phyloP scores from a whole-genome alignment of 2,329 filamentous ascomycete genomes.

The Cladosporium colombiae region DNA sequence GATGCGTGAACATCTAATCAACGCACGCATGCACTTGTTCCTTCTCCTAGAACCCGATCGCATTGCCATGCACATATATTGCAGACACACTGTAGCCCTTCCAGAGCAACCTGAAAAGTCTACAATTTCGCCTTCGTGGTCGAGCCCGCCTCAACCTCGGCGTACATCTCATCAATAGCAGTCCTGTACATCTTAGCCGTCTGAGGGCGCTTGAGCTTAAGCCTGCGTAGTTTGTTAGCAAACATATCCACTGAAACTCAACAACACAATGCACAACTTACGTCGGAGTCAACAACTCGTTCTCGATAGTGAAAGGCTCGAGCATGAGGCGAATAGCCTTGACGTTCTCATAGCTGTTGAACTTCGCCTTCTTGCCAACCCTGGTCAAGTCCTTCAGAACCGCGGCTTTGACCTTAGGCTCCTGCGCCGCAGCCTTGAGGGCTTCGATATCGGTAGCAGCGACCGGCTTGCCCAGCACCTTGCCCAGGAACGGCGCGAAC shows the following conservation, averaged over 20 bases:
- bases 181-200: slow-evolving; percentile 62
- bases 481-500: slow-evolving; percentile 79
- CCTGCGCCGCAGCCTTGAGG: slow-evolving; percentile 65
- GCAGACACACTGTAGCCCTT: neutral
- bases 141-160: slow-evolving; percentile 50
- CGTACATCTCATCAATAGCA: slow-evolving; percentile 62
- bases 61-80: neutral
- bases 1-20: neutral
- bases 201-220: slow-evolving; percentile 72
- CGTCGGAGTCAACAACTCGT: slow-evolving; percentile 86
- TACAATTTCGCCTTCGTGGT: slow-evolving; percentile 53
- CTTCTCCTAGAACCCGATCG: neutral
- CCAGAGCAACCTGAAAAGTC: neutral
- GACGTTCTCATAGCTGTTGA: slow-evolving; percentile 88
- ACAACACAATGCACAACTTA: slow-evolving; percentile 53
- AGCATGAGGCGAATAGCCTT: slow-evolving; percentile 71
- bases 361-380: slow-evolving; percentile 79
- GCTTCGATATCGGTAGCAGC: slow-evolving; percentile 64
- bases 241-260: neutral
- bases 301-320: slow-evolving; percentile 91
- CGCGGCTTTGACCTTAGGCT: slow-evolving; percentile 71
- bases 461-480: slow-evolving; percentile 68
- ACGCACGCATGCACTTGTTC: neutral
- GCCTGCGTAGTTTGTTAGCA: slow-evolving; percentile 44
- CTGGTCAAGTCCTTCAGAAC: slow-evolving; percentile 77